Percentiles rank a stretch among this genome's conserved stretches.
These are phyloP conservation scores for Pseudocercospora macadamiae DNA, from an alignment of 2,329 filamentous ascomycete genomes.

Conservation along the genomic window DNA sequence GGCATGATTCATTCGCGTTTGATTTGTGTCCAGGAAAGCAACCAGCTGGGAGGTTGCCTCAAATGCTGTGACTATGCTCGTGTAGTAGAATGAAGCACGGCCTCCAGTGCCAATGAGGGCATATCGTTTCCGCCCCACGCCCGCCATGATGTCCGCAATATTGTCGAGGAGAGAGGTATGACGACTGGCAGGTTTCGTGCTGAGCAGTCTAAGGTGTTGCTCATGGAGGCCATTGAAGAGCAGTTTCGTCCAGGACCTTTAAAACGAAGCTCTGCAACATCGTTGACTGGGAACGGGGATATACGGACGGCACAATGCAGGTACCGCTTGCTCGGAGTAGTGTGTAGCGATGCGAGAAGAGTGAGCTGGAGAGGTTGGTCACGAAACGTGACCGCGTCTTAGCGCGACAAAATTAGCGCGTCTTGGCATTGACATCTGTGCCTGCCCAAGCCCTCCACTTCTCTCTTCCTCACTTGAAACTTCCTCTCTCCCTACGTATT, in stretches of 20 bases:
- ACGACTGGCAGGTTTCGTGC: no score
- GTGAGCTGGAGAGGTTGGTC: not conserved
- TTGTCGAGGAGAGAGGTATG: no score
- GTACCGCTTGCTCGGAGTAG: not conserved
- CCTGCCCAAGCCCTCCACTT: no score
- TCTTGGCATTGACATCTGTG: not conserved
- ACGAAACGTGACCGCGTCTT: not conserved
- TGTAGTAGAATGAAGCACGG: slow-evolving; percentile 64
- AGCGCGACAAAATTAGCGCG: not conserved
- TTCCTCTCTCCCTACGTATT: not conserved
- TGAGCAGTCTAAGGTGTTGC: no score
- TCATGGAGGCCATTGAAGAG: no score
- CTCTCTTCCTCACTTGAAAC: not conserved
- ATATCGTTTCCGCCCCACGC: slow-evolving; percentile 45
- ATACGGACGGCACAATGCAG: not conserved
- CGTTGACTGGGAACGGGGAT: not conserved
- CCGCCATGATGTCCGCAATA: no score
- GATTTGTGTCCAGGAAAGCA: slow-evolving; percentile 63
- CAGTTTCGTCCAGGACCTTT: no score
- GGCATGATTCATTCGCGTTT: slow-evolving; percentile 62
- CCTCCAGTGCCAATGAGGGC: slow-evolving; percentile 63
- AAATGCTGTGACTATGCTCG: slow-evolving; percentile 59
- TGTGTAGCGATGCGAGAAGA: not conserved
- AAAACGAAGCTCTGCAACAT: not conserved
- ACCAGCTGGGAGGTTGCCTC: slow-evolving; percentile 55